Conservation (phyloP, 2,329 filamentous ascomycete species). For the Microcyclosporella mali region DNA sequence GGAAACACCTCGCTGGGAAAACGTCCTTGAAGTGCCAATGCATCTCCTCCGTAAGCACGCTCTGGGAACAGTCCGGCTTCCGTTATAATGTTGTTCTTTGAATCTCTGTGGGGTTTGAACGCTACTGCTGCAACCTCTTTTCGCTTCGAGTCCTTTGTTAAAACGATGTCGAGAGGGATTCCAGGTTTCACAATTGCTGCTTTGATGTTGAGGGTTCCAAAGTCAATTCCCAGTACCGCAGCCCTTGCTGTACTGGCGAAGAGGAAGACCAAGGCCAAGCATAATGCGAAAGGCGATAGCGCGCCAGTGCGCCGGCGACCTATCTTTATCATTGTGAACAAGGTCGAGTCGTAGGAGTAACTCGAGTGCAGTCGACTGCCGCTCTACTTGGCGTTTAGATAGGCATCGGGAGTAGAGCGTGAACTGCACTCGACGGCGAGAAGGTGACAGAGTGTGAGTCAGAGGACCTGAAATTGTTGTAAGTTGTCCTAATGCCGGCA, state of each 20-base stretch:
- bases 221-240: constrained; percentile 79
- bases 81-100: constrained; percentile 50
- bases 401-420: neutral
- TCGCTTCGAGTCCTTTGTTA: constrained; percentile 94
- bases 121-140: constrained; percentile 89
- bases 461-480: neutral
- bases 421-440: neutral
- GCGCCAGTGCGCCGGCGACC: constrained; percentile 23
- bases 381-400: neutral
- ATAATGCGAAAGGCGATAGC: constrained; percentile 16
- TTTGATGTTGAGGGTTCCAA: constrained; percentile 96
- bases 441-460: neutral
- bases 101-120: constrained; percentile 75
- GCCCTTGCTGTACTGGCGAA: constrained; percentile 53
- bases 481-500: neutral
- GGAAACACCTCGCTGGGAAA: constrained; percentile 92
- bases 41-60: constrained; percentile 85
- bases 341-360: neutral
- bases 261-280: constrained; percentile 44
- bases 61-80: constrained; percentile 61
- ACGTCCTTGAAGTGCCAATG: constrained; percentile 75
- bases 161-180: constrained; percentile 92
- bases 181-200: constrained; percentile 92
- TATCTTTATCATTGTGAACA: constrained; percentile 20
- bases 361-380: constrained; percentile 1